A percentile compares a stretch with the other conserved stretches of the same genome.
Conservation (phyloP, 495 filamentous ascomycete species). For the Xylaria curta region DNA sequence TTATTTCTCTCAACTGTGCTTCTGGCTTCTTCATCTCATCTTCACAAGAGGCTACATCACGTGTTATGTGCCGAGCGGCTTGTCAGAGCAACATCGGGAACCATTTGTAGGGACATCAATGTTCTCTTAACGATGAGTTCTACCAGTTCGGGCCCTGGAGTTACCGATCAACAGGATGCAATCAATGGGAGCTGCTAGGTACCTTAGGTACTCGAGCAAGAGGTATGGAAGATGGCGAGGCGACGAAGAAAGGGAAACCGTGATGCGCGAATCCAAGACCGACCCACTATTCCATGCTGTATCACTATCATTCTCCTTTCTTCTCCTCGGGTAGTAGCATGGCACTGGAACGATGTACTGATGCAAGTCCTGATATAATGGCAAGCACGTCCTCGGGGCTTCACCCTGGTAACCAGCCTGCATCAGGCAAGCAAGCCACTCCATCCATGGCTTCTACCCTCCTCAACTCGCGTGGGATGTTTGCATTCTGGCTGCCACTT, state of each 20-base stretch:
- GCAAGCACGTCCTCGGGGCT: background rate
- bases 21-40: background rate
- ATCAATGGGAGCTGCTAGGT: background rate
- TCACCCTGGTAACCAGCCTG: background rate
- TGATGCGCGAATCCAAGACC: no score
- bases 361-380: background rate
- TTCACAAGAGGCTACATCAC: background rate
- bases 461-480: background rate
- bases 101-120: background rate
- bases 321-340: background rate
- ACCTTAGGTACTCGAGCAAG: background rate
- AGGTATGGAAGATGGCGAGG: background rate
- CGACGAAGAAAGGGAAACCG: no score
- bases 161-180: background rate
- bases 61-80: background rate
- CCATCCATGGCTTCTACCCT: background rate
- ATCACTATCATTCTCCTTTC: no score
- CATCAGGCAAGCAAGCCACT: background rate
- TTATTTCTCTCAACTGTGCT: constrained; percentile 28
- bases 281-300: no score
- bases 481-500: background rate
- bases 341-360: background rate
- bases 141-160: background rate
- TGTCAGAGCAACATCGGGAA: background rate
- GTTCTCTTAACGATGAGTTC: background rate